phyloP scores from a whole-genome alignment of 1,284 basidiomycete species.

The Meira nashicola region DNA sequence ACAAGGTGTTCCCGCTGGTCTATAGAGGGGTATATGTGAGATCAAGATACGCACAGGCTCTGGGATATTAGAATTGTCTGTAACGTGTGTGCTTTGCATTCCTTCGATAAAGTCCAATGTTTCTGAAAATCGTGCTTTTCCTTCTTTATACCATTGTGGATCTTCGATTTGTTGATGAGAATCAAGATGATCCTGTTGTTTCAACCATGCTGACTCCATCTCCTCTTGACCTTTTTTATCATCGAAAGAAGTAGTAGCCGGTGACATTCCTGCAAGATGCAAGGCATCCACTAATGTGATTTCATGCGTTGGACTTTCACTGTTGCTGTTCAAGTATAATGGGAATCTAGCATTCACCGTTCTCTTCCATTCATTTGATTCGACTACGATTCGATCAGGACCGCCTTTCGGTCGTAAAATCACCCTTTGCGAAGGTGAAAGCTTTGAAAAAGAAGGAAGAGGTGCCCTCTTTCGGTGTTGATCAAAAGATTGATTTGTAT shows the following conservation, averaged over 20 bases:
- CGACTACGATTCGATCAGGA: constrained; percentile 20
- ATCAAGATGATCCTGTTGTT: not conserved
- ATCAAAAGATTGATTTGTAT: too few relatives aligned
- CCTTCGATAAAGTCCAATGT: constrained; percentile 32
- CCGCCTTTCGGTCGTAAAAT: constrained; percentile 6
- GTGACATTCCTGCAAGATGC: constrained; percentile 41
- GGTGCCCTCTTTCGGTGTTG: too few relatives aligned
- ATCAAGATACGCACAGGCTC: constrained; percentile 29
- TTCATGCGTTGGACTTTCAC: constrained; percentile 31
- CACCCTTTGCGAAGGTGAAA: constrained; percentile 14
- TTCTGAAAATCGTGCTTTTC: constrained; percentile 21
- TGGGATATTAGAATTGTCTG: not conserved
- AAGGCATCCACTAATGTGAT: constrained; percentile 33
- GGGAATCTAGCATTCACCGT: constrained; percentile 33
- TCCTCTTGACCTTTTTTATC: too few relatives aligned
- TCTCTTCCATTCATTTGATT: constrained; percentile 7
- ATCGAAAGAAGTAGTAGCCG: constrained; percentile 21
- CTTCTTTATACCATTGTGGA: constrained; percentile 17
- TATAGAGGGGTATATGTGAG: constrained; percentile 35
- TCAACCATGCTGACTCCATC: too few relatives aligned
- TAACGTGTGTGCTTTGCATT: constrained; percentile 4
- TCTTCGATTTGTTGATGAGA: constrained; percentile 22
- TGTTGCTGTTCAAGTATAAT: constrained; percentile 16
- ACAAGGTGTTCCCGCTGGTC: constrained; percentile 8
- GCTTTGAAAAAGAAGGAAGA: too few relatives aligned